Evolutionary conservation across 495 filamentous ascomycete species (phyloP), one percentile per base, ranked within the genome.

Genomic region (Baudoinia panamericana): DNA sequence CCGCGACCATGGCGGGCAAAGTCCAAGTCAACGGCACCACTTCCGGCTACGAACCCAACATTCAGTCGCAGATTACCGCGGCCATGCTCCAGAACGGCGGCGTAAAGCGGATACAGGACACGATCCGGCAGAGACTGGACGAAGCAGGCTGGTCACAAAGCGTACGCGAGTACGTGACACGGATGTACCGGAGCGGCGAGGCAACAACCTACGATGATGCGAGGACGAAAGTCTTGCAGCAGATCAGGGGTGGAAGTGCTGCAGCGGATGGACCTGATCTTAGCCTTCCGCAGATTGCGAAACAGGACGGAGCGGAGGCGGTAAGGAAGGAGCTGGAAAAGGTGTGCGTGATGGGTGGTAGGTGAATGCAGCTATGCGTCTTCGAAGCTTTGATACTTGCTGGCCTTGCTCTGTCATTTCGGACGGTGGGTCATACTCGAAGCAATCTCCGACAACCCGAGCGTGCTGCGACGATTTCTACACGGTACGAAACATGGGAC

Each of bases 51-150:
- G 24, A 33, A 19, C 43, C 37, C 4, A 24, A 18, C 16, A 17
- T 41, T 13, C 48, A 45, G 27, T 25, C 30, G 21, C 23, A 51
- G 18, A 38, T 51, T 38, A 38, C 30, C 20, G 2, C 33, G 1
- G 48, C 48, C 11, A 36, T 51, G 1, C 17, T 37, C 16, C 30
- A 41, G 12, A 51, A 46, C 48, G 43, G 43, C 43, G 48, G 48
- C 24, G 33, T 51, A 19, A 29, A 26, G 25, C 48, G 48, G 36
- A 46, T 51, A 12, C 43, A 51, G 30, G 22, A 33, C 7, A 43
- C 32, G 2, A 20, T 51, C 3, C 30, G 33, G 22, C 43, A 51
- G 24, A 36, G 48, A 16, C 43, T 51, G 2, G 48, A 51, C 22
- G 48, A 46, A 23, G 36, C 19, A 11, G 43, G 43, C 15, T 51